Conservation (phyloP, 179 eudicot species). For the Beta lomatogona region DNA sequence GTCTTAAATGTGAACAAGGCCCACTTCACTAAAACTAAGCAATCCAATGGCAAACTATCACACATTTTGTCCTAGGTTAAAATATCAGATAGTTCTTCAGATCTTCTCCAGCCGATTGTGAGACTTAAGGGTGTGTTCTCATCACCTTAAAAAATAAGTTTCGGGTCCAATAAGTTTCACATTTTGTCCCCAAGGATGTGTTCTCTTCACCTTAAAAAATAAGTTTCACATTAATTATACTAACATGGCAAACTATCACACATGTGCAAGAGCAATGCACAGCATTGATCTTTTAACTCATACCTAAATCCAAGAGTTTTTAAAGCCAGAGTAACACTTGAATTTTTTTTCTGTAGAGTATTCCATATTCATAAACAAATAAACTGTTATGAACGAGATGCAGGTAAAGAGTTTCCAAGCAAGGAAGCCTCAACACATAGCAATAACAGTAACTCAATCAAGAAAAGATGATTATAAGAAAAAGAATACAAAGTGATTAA, state of each 20-base stretch:
- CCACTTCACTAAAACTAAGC: neutral
- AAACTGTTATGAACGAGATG: neutral
- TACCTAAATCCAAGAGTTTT: neutral
- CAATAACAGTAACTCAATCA: too few relatives aligned
- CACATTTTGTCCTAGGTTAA: neutral
- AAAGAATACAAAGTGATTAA: too few relatives aligned
- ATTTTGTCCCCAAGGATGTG: too few relatives aligned
- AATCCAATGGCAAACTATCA: neutral
- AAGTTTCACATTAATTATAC: neutral
- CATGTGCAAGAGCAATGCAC: neutral
- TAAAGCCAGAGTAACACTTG: neutral
- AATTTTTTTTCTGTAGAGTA: neutral
- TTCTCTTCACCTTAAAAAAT: too few relatives aligned
- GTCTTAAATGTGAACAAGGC: neutral
- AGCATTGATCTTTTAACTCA: neutral
- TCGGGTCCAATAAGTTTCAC: too few relatives aligned
- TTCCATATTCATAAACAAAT: neutral
- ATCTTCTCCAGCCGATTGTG: neutral
- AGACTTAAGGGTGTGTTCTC: too few relatives aligned
- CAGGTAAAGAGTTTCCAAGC: neutral
- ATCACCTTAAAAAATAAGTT: too few relatives aligned
- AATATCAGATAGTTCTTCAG: neutral
- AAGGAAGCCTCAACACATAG: too few relatives aligned
- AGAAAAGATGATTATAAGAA: too few relatives aligned
- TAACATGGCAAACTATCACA: neutral